A percentile compares a stretch with the other conserved stretches of the same genome.
Conservation (phyloP, 352 stramenopile species). For the Phytopythium cucurbitacearum region DNA sequence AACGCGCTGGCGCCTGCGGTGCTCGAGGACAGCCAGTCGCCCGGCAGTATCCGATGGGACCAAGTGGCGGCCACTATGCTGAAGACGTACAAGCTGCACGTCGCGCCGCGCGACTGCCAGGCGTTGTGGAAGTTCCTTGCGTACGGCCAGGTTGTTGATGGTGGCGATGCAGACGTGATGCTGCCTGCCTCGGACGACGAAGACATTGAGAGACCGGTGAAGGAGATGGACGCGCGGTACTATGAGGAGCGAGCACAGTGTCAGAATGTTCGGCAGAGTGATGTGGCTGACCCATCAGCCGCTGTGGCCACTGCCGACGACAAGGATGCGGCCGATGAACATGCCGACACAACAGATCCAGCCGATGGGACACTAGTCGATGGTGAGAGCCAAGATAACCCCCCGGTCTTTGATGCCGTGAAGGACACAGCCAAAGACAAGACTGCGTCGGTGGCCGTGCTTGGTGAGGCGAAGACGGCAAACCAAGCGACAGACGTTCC, state of each 20-base stretch:
- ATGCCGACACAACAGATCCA: background rate
- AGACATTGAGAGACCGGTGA: conserved; percentile 27
- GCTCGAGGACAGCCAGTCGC: conserved; percentile 36
- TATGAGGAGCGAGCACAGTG: background rate
- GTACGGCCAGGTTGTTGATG: conserved; percentile 30
- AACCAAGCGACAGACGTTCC: too few relatives aligned
- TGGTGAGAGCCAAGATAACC: too few relatives aligned
- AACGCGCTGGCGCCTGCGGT: conserved; percentile 36
- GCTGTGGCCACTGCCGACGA: background rate
- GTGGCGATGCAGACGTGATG: conserved; percentile 16
- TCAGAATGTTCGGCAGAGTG: background rate
- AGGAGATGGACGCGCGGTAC: conserved; percentile 20
- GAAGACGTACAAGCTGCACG: conserved; percentile 25
- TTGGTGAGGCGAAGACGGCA: too few relatives aligned
- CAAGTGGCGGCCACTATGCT: conserved; percentile 34
- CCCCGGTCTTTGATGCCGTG: too few relatives aligned
- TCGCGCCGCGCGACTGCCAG: conserved; percentile 42
- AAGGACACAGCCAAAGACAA: too few relatives aligned
- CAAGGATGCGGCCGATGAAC: background rate
- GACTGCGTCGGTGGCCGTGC: too few relatives aligned
- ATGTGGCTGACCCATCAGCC: background rate
- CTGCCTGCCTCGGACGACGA: conserved; percentile 50
- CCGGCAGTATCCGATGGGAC: conserved; percentile 50
- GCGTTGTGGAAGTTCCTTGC: conserved; percentile 71
- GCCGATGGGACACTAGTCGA: too few relatives aligned